phyloP scores from a whole-genome alignment of 1,284 basidiomycete species.

The Malassezia obtusa region DNA sequence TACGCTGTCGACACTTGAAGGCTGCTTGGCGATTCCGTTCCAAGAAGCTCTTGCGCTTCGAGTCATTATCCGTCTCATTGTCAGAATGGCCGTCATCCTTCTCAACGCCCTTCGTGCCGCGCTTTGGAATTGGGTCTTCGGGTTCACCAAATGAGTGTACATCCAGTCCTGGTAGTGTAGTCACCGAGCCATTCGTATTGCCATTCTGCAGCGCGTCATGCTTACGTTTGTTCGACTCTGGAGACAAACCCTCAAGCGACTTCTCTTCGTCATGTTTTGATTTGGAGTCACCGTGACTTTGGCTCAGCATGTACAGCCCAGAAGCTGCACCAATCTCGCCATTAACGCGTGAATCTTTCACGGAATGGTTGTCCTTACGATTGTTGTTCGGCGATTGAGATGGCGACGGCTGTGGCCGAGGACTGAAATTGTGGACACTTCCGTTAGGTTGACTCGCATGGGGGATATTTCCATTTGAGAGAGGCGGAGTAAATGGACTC shows the following conservation, averaged over 20 bases:
- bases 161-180: too few relatives aligned
- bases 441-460: too few relatives aligned
- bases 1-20: slow-evolving; percentile 93
- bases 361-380: background rate
- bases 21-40: slow-evolving; percentile 58
- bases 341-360: background rate
- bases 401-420: background rate
- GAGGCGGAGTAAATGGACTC: too few relatives aligned
- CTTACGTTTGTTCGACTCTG: too few relatives aligned
- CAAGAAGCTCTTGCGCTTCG: slow-evolving; percentile 42
- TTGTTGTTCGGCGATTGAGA: background rate
- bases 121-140: too few relatives aligned
- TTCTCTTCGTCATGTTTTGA: background rate
- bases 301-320: slow-evolving; percentile 80
- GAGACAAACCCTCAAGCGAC: too few relatives aligned
- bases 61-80: slow-evolving; percentile 41
- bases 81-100: slow-evolving; percentile 42
- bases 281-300: slow-evolving; percentile 71
- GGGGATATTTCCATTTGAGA: too few relatives aligned
- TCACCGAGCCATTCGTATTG: background rate
- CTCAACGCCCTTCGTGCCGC: slow-evolving; percentile 2
- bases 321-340: slow-evolving; percentile 24
- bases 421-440: too few relatives aligned
- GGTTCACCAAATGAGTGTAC: too few relatives aligned
- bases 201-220: background rate